phyloP scores from a whole-genome alignment of 768 basidiomycete genomes.

The Sistotremastrum suecicum region DNA sequence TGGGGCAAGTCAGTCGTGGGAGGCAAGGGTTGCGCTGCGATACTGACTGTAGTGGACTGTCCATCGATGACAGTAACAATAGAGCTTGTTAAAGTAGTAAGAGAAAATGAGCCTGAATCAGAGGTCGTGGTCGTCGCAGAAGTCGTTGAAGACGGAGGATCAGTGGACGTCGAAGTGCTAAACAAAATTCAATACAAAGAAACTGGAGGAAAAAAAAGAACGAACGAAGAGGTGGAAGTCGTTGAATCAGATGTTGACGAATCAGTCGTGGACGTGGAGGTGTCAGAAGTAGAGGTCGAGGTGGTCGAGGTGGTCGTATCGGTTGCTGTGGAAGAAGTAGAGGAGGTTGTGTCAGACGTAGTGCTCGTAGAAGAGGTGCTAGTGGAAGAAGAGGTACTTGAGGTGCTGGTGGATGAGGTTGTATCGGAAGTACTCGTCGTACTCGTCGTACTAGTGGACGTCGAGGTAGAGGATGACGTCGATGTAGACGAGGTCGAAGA shows the following conservation, averaged over 20 bases:
- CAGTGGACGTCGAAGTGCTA: too few species aligned
- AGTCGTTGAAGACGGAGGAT: too few species aligned
- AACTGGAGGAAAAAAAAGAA: too few species aligned
- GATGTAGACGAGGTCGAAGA: neutral
- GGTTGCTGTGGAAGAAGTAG: neutral
- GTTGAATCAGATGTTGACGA: neutral
- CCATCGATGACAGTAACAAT: conserved; percentile 2
- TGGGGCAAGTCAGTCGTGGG: neutral
- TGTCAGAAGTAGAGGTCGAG: conserved; percentile 1
- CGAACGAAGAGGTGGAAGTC: neutral
- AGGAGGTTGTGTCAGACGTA: too few species aligned
- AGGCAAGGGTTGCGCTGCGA: neutral
- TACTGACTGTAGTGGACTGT: conserved; percentile 2
- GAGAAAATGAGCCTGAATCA: too few species aligned
- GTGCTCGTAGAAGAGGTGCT: neutral
- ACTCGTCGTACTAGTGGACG: neutral
- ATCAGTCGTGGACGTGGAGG: neutral
- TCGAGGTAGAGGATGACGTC: neutral
- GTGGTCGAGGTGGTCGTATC: neutral
- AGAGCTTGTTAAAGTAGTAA: too few species aligned
- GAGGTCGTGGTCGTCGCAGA: too few species aligned
- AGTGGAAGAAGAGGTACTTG: neutral
- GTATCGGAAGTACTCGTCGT: neutral
- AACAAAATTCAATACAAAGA: too few species aligned
- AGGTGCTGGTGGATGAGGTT: neutral